These are phyloP conservation scores for Xylariales sp. DNA, from an alignment of 2,329 filamentous ascomycete genomes.

Conservation along the genomic window DNA sequence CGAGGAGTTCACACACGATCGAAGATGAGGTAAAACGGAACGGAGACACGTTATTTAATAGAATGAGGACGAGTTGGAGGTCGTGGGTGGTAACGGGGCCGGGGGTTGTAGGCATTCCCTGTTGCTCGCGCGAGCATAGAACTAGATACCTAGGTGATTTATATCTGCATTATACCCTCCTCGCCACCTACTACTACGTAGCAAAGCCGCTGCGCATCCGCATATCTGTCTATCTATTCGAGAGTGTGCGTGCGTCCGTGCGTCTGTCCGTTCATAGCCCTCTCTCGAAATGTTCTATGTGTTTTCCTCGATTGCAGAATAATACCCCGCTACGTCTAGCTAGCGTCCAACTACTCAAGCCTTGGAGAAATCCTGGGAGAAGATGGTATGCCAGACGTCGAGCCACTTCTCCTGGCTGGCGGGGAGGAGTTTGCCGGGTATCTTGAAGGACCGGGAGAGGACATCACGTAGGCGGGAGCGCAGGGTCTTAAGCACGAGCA, in stretches of 20 bases:
- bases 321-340: neutral
- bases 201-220: neutral
- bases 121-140: constrained; percentile 4
- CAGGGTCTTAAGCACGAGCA: constrained; percentile 88
- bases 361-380: constrained; percentile 60
- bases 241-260: neutral
- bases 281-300: no score
- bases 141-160: constrained; percentile 12
- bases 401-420: constrained; percentile 79
- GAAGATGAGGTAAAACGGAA: constrained; percentile 18
- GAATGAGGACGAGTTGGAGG: constrained; percentile 4
- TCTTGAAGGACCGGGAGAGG: constrained; percentile 76
- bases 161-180: constrained; percentile 12
- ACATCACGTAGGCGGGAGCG: constrained; percentile 80
- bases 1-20: constrained; percentile 29
- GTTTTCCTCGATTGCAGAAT: neutral
- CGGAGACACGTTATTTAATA: neutral
- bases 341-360: constrained; percentile 1
- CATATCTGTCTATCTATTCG: neutral
- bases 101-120: neutral
- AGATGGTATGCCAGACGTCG: constrained; percentile 78
- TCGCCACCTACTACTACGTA: neutral
- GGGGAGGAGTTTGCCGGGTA: constrained; percentile 70
- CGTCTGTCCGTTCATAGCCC: no score
- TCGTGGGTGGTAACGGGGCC: neutral